Percentiles rank a stretch among this genome's conserved stretches.
Evolutionary conservation across 768 basidiomycete species (phyloP).

Genomic region (Brasilioporus rufonigricans): DNA sequence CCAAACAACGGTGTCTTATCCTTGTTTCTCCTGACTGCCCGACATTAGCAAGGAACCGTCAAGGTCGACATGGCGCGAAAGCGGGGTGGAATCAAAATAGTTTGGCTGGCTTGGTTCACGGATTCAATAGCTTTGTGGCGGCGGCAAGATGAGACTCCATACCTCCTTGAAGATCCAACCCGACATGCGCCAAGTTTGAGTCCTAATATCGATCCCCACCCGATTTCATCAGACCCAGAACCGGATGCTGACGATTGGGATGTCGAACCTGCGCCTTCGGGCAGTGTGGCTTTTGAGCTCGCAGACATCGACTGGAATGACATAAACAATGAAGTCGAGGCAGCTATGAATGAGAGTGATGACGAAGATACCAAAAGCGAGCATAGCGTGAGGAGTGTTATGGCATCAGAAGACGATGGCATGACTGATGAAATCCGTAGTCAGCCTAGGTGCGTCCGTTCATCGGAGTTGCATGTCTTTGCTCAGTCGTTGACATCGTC

Average conservation of each 20-base stretch:
- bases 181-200: conserved; percentile 38
- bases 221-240: conserved; percentile 65
- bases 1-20: background rate
- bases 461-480: conserved; percentile 19
- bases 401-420: conserved; percentile 48
- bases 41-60: conserved; percentile 73
- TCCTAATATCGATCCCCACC: conserved; percentile 45
- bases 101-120: conserved; percentile 87
- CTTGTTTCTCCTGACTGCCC: conserved; percentile 4
- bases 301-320: conserved; percentile 76
- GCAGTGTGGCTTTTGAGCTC: conserved; percentile 42
- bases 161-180: conserved; percentile 65
- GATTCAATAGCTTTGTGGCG: conserved; percentile 89
- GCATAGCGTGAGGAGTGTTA: conserved; percentile 41
- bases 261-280: conserved; percentile 37
- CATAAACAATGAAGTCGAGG: conserved; percentile 85
- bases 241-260: conserved; percentile 72
- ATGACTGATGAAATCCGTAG: conserved; percentile 51
- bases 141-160: conserved; percentile 74
- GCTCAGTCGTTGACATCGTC: conserved; percentile 6
- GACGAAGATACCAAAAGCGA: conserved; percentile 38
- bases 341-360: conserved; percentile 79
- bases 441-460: conserved; percentile 37
- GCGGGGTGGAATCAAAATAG: conserved; percentile 76
- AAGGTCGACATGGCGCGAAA: conserved; percentile 85